Evolutionary conservation across 345 rosid genomes (phyloP).

Genomic region (Iberis pinnata): DNA sequence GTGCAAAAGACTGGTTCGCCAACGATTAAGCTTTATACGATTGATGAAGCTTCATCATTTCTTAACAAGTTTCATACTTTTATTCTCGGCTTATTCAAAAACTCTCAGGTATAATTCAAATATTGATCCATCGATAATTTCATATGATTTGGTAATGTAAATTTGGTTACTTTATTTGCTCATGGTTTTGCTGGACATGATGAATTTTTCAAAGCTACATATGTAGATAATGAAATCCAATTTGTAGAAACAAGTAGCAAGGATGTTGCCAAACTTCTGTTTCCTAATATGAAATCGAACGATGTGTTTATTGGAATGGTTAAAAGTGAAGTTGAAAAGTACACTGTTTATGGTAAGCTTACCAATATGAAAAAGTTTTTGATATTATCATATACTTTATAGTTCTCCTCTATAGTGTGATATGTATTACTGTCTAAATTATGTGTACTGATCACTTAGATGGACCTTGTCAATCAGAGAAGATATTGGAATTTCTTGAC

Average conservation of each 20-base stretch:
- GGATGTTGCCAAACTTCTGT: slow-evolving; percentile 51
- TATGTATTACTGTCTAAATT: background rate
- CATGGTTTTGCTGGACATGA: slow-evolving; percentile 45
- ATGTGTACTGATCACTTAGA: slow-evolving; percentile 41
- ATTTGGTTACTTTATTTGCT: slow-evolving; percentile 1
- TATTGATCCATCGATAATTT: background rate
- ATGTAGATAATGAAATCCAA: slow-evolving; percentile 65
- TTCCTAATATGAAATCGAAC: slow-evolving; percentile 40
- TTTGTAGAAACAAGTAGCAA: slow-evolving; percentile 51
- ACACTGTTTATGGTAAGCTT: slow-evolving; percentile 61
- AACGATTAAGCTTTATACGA: slow-evolving; percentile 43
- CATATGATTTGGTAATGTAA: background rate
- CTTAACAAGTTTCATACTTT: slow-evolving; percentile 47
- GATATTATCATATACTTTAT: too few relatives aligned
- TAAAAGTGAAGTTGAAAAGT: slow-evolving; percentile 72
- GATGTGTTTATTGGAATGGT: slow-evolving; percentile 60
- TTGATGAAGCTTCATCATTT: slow-evolving; percentile 48
- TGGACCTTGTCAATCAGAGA: slow-evolving; percentile 46
- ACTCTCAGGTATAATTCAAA: slow-evolving; percentile 53
- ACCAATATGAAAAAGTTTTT: background rate
- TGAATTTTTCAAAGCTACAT: slow-evolving; percentile 69
- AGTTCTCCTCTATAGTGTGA: background rate
- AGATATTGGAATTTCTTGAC: slow-evolving; percentile 59
- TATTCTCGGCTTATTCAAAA: slow-evolving; percentile 53
- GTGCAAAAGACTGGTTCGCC: slow-evolving; percentile 72